Conservation (phyloP, 441 rosid species). For the Syzygium syzygioides region DNA sequence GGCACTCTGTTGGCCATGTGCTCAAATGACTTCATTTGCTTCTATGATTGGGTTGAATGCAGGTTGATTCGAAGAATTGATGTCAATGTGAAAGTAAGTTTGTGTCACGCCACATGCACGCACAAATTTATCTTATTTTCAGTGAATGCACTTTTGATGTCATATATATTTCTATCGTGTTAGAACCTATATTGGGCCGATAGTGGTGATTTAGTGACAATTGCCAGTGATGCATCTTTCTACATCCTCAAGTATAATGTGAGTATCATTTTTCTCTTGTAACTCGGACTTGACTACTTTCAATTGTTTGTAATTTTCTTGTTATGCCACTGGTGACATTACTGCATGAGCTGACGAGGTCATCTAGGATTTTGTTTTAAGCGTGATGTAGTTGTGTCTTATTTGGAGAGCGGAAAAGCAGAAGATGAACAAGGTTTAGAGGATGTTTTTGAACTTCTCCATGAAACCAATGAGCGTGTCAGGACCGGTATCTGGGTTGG, state of each 20-base stretch:
- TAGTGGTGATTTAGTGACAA: constrained; percentile 93
- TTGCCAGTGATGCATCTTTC: constrained; percentile 93
- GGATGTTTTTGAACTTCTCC: constrained; percentile 98
- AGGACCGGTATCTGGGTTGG: constrained; percentile 99
- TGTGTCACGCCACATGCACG: not conserved
- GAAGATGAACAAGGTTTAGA: constrained; percentile 96
- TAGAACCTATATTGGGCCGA: constrained; percentile 99
- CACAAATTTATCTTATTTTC: not conserved
- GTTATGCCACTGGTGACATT: not conserved
- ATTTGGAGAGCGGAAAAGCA: constrained; percentile 76
- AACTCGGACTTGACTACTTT: not conserved
- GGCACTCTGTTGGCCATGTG: constrained; percentile 95
- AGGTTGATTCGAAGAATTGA: constrained; percentile 93
- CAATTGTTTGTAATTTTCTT: not conserved
- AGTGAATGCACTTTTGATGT: not conserved
- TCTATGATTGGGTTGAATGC: constrained; percentile 98
- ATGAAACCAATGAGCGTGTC: constrained; percentile 96
- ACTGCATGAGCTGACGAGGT: not conserved
- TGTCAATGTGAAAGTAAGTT: constrained; percentile 81
- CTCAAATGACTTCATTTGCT: constrained; percentile 96
- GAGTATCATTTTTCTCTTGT: constrained; percentile 16
- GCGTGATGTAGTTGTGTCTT: constrained; percentile 81
- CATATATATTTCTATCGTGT: constrained; percentile 16
- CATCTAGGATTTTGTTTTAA: constrained; percentile 19
- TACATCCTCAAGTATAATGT: constrained; percentile 93